These are phyloP conservation scores for Alternaria panax DNA, from an alignment of 2,329 filamentous ascomycete genomes.

Conservation along the genomic window DNA sequence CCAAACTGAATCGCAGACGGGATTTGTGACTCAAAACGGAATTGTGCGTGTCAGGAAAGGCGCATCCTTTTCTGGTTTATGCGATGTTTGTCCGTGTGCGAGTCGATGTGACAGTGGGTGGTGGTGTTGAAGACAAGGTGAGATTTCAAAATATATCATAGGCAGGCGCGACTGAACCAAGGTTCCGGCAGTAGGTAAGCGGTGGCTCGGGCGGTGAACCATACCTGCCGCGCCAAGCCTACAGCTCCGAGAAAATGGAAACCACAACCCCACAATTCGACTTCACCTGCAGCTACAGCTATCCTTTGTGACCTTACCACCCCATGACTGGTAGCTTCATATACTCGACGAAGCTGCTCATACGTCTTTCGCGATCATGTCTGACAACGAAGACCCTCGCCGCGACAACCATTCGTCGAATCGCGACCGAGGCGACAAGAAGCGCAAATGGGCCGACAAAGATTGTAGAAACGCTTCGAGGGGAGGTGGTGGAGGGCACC, in stretches of 20 bases:
- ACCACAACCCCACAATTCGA: conserved; percentile 23
- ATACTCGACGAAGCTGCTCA: conserved; percentile 34
- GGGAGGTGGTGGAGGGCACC: conserved; percentile 44
- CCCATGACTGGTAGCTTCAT: conserved; percentile 34
- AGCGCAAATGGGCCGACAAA: conserved; percentile 43
- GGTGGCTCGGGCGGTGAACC: conserved; percentile 32
- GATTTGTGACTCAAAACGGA: background rate
- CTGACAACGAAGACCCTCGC: conserved; percentile 26
- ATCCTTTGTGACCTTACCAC: conserved; percentile 8
- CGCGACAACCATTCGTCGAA: conserved; percentile 31
- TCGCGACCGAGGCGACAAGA: conserved; percentile 41
- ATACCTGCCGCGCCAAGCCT: conserved; percentile 34
- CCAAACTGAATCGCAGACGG: conserved; percentile 6
- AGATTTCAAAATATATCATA: background rate
- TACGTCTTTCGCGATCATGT: conserved; percentile 34
- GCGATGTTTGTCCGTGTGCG: conserved; percentile 19
- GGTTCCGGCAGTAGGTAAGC: conserved; percentile 12
- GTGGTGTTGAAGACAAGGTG: conserved; percentile 14
- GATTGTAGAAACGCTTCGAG: conserved; percentile 34
- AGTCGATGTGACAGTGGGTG: conserved; percentile 21
- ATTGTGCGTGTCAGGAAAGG: background rate
- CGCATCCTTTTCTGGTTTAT: conserved; percentile 9
- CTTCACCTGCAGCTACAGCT: conserved; percentile 8
- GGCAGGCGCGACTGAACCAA: conserved; percentile 8
- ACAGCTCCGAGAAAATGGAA: conserved; percentile 29